phyloP scores from a whole-genome alignment of 177 flowering plant genomes.

The Vitis hybrid region DNA sequence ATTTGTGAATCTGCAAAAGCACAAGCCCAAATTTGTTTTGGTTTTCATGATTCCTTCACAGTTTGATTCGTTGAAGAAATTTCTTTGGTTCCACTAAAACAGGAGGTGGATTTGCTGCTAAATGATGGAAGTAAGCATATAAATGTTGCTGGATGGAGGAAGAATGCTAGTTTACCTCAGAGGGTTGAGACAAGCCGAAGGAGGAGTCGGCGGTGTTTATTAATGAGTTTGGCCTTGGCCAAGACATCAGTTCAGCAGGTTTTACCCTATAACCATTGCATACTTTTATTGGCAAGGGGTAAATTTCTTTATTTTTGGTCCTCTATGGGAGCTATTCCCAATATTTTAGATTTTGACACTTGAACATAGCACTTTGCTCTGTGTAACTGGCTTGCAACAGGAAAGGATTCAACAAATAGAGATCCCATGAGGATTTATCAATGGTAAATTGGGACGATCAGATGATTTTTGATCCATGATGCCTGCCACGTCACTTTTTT shows the following conservation, averaged over 20 bases:
- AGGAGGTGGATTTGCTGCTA: slow-evolving; percentile 97
- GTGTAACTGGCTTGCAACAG: too few relatives aligned
- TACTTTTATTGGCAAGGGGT: background rate
- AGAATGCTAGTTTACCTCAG: slow-evolving; percentile 61
- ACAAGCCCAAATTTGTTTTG: background rate
- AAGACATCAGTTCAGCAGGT: slow-evolving; percentile 83
- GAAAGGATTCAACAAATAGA: too few relatives aligned
- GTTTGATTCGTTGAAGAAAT: background rate
- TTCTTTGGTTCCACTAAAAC: slow-evolving; percentile 17
- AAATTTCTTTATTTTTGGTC: too few relatives aligned
- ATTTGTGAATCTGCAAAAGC: background rate
- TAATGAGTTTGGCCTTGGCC: slow-evolving; percentile 93
- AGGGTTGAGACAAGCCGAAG: slow-evolving; percentile 91
- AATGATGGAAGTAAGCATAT: slow-evolving; percentile 99
- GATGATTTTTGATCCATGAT: too few relatives aligned
- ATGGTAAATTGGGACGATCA: too few relatives aligned
- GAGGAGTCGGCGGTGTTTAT: slow-evolving; percentile 85
- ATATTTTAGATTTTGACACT: too few relatives aligned
- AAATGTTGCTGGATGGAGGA: slow-evolving; percentile 90
- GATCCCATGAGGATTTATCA: too few relatives aligned
- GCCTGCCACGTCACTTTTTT: too few relatives aligned
- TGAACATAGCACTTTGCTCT: too few relatives aligned
- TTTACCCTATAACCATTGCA: background rate
- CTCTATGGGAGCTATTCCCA: too few relatives aligned
- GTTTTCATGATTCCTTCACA: slow-evolving; percentile 4